Base-by-base conservation (phyloP, 169 alveolate genomes). In the Plasmodium relictum region DNA sequence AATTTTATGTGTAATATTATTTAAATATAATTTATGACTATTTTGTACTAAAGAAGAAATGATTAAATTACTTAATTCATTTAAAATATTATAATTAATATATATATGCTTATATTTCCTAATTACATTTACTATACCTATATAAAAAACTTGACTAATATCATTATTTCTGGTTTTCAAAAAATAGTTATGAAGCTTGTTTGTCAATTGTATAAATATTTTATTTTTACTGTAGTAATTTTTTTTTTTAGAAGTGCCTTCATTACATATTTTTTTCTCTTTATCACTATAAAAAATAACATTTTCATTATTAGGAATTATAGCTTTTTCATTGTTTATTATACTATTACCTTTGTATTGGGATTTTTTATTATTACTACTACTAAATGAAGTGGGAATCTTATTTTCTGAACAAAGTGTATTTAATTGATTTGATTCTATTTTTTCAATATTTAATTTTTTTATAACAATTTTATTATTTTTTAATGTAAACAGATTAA, bases 71-170 rank as follows among this genome's bases (percentile, higher is more conserved):
- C 69, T 31, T 22, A 78, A 31, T 7, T 20, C 66, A 42, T 66
- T 58, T 39, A 78, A 63, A 24, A 78, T 44, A 41, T 26, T 22
- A 44, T 39, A 65, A 6, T 78, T 52, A 10, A 78, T 54, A 56
- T 48, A 26, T 20, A 78, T 66, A 26, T 58, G 14, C 16, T 78
- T 66, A 52, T 78, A 78, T 42, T 78, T 78, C 42, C 31, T 78
- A 44, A 78, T 14, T 78, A 78, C 45, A 69, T 78, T 78, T 5
- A 42, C 70, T 63, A 78, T 52, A 37, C 78, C 71, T 3, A 78
- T 50, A 24, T 42, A 58, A 56, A 31, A 65, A 5, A 63, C 24
- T 6, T 26, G n/a, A 22, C 70, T 65, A 48, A 20, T 58, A 0
- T 63, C 56, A 37, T 50, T 69, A 22, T 78, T 78, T 65, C n/a